Evolutionary conservation across 805 yeast genomes (phyloP).

Genomic region (Sugiyamaella smithiae): DNA sequence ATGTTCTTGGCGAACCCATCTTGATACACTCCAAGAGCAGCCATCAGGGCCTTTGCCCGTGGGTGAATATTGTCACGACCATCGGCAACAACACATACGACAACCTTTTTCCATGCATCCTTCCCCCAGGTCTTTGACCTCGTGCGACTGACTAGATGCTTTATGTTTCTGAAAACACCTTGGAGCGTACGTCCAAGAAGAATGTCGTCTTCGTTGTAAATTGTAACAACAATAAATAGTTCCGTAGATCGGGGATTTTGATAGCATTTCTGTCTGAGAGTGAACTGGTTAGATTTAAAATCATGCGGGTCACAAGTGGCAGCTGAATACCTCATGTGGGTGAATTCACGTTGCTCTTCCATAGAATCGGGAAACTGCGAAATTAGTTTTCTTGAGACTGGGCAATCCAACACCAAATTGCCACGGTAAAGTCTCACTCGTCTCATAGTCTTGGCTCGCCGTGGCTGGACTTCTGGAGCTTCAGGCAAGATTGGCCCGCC

Average conservation of each 20-base stretch:
- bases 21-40: constrained; percentile 88
- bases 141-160: constrained; percentile 64
- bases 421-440: constrained; percentile 63
- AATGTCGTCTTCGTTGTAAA: constrained; percentile 86
- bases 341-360: constrained; percentile 61
- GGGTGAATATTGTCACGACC: constrained; percentile 84
- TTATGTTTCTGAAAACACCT: constrained; percentile 86
- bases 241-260: constrained; percentile 79
- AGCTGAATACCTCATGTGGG: constrained; percentile 89
- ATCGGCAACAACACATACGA: constrained; percentile 85
- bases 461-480: constrained; percentile 31
- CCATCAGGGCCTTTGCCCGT: constrained; percentile 72
- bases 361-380: constrained; percentile 48
- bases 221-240: constrained; percentile 77
- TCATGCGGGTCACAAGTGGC: constrained; percentile 87
- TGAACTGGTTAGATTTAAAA: constrained; percentile 59
- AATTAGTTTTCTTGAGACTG: constrained; percentile 69
- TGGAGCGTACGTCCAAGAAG: constrained; percentile 79
- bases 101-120: constrained; percentile 92
- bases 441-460: constrained; percentile 36
- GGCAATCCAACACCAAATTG: constrained; percentile 83
- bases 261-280: constrained; percentile 80
- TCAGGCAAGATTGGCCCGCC: constrained; percentile 22
- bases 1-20: constrained; percentile 93
- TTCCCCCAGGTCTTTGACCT: constrained; percentile 83